Evolutionary conservation across 208 protist species (phyloP).

Genomic region (Blechomonas ayalai): DNA sequence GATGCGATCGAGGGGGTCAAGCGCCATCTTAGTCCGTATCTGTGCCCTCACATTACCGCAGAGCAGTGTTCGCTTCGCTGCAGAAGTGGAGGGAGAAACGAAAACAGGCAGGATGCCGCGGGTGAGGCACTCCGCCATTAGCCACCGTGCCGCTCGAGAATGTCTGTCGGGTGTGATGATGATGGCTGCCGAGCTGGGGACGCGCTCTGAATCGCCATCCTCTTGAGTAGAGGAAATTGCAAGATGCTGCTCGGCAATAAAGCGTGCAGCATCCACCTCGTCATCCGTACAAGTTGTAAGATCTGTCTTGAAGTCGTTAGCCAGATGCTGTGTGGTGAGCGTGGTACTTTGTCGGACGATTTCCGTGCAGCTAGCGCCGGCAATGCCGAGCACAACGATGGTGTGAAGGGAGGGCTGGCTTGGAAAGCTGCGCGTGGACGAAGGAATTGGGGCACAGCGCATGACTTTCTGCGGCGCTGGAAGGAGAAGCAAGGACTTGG

Average conservation of each 20-base stretch:
- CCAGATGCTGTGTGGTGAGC: slow-evolving; percentile 43
- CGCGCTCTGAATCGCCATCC: slow-evolving; percentile 11
- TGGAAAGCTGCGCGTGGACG: background rate
- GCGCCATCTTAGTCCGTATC: slow-evolving; percentile 49
- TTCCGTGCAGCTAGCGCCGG: slow-evolving; percentile 23
- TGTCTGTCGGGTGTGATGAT: slow-evolving; percentile 49
- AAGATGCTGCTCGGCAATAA: slow-evolving; percentile 38
- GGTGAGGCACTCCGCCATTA: slow-evolving; percentile 71
- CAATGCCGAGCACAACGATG: slow-evolving; percentile 46
- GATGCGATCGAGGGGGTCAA: slow-evolving; percentile 63
- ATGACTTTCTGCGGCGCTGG: slow-evolving; percentile 39
- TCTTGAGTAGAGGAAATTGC: background rate
- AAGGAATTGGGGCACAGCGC: no score
- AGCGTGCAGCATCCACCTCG: slow-evolving; percentile 50
- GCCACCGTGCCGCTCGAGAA: slow-evolving; percentile 60
- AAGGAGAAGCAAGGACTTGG: slow-evolving; percentile 50
- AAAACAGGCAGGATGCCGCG: slow-evolving; percentile 58
- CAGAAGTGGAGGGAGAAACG: slow-evolving; percentile 23
- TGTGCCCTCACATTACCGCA: slow-evolving; percentile 31
- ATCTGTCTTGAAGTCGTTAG: slow-evolving; percentile 40
- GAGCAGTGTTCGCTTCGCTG: slow-evolving; percentile 23
- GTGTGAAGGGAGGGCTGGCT: slow-evolving; percentile 50
- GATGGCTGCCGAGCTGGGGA: slow-evolving; percentile 50
- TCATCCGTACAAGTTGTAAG: slow-evolving; percentile 27
- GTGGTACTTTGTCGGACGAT: slow-evolving; percentile 31